These are phyloP conservation scores for Vaccinium darrowii DNA, from an alignment of 148 eudicot genomes.

Conservation along the genomic window DNA sequence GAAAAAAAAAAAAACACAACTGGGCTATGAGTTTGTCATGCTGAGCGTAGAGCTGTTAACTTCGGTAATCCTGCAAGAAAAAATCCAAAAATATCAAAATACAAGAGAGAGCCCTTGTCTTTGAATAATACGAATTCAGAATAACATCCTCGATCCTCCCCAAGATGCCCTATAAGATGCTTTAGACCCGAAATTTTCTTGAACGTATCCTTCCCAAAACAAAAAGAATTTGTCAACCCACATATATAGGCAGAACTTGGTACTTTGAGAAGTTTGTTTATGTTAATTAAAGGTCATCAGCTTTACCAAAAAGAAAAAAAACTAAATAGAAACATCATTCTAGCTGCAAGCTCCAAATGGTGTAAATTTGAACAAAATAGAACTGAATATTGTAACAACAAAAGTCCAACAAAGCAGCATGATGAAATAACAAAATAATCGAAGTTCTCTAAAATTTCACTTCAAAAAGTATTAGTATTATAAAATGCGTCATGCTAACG, in stretches of 20 bases:
- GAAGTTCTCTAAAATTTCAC: not conserved
- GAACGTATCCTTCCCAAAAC: not conserved
- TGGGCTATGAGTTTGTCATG: not conserved
- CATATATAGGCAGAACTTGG: not conserved
- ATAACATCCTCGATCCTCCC: too few relatives aligned
- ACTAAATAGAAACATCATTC: not conserved
- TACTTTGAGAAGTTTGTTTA: not conserved
- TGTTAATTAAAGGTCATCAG: not conserved
- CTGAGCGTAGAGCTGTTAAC: not conserved
- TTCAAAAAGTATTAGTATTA: not conserved
- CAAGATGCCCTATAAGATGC: too few relatives aligned
- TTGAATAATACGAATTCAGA: too few relatives aligned
- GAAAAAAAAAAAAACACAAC: not conserved
- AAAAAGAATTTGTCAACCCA: not conserved
- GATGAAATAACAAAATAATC: not conserved
- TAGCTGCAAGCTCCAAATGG: not conserved
- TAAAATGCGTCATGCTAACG: too few relatives aligned
- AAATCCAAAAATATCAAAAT: too few relatives aligned
- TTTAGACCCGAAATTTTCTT: too few relatives aligned
- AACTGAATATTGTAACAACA: not conserved
- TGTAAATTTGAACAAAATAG: not conserved
- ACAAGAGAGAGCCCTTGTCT: too few relatives aligned
- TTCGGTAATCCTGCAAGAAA: not conserved
- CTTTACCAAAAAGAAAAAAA: not conserved
- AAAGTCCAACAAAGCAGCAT: not conserved